Percentiles rank a stretch among this genome's conserved stretches.
phyloP scores from a whole-genome alignment of 164 flowering plant species.

The Aristolochia contorta region DNA sequence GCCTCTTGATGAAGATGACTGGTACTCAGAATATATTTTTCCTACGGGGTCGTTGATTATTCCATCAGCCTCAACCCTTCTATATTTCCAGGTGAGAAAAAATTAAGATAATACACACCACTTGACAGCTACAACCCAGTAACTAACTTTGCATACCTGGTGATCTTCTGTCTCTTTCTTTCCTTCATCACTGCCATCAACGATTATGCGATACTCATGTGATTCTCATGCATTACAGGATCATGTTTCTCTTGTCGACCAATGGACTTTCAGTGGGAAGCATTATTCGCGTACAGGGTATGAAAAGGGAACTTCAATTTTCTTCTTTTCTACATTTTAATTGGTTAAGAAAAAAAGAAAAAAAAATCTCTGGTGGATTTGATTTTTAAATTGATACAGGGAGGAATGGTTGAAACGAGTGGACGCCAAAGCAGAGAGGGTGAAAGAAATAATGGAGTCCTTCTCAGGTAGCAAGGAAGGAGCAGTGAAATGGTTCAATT shows the following conservation, averaged over 20 bases:
- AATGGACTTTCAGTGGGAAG: constrained; percentile 11
- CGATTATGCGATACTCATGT: background rate
- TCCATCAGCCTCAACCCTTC: constrained; percentile 4
- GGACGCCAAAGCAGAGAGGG: constrained; percentile 2
- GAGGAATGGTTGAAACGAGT: constrained; percentile 13
- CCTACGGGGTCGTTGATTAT: constrained; percentile 4
- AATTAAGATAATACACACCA: background rate
- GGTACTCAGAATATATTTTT: constrained; percentile 6
- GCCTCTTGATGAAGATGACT: constrained; percentile 15
- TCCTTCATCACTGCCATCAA: background rate
- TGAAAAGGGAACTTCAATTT: background rate
- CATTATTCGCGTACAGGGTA: constrained; percentile 9
- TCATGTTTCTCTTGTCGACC: constrained; percentile 6
- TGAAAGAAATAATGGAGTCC: constrained; percentile 11
- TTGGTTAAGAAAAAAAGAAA: too few species aligned
- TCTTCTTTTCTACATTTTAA: background rate
- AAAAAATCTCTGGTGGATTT: background rate
- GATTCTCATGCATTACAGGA: constrained; percentile 1
- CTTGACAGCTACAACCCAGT: too few species aligned
- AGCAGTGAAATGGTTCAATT: constrained; percentile 3
- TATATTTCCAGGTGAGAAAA: constrained; percentile 13
- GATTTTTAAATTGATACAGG: constrained; percentile 1
- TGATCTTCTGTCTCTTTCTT: too few species aligned
- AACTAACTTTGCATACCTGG: background rate
- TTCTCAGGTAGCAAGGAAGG: constrained; percentile 3